These are phyloP conservation scores for Wickerhamiella sorbophila DNA, from an alignment of 805 yeast species.

Conservation along the genomic window DNA sequence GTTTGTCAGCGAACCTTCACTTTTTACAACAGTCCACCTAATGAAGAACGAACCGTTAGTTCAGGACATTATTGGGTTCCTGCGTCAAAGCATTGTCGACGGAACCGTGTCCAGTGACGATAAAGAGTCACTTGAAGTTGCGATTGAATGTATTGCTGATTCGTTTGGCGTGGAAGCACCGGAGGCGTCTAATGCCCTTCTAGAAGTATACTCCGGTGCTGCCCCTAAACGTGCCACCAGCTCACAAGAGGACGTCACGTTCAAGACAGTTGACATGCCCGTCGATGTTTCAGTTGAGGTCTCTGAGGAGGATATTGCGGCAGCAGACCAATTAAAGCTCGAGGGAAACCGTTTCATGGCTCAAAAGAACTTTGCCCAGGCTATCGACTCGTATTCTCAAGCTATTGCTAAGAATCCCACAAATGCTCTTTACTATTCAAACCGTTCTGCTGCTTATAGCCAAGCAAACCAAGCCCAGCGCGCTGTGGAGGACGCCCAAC, in stretches of 20 bases:
- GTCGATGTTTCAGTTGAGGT: slow-evolving; percentile 3
- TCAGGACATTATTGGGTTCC: slow-evolving; percentile 56
- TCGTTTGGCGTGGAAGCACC: slow-evolving; percentile 54
- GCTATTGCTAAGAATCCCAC: slow-evolving; percentile 58
- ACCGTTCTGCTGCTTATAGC: slow-evolving; percentile 94
- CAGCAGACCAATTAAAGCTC: slow-evolving; percentile 72
- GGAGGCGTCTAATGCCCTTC: slow-evolving; percentile 15
- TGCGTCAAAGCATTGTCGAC: slow-evolving; percentile 41
- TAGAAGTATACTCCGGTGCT: slow-evolving; percentile 10
- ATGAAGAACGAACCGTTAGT: slow-evolving; percentile 32
- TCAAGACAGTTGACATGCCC: slow-evolving; percentile 16
- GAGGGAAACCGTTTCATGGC: slow-evolving; percentile 91
- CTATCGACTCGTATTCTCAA: slow-evolving; percentile 63
- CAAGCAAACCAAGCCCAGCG: slow-evolving; percentile 56
- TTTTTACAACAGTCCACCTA: too few relatives aligned
- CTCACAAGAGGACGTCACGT: slow-evolving; percentile 13
- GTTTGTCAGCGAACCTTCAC: too few relatives aligned
- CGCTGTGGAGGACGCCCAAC: slow-evolving; percentile 74
- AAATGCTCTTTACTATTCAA: slow-evolving; percentile 77
- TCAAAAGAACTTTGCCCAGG: slow-evolving; percentile 48
- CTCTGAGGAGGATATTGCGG: slow-evolving; percentile 37
- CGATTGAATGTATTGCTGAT: slow-evolving; percentile 82
- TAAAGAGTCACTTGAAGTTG: slow-evolving; percentile 81
- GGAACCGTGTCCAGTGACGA: slow-evolving; percentile 65
- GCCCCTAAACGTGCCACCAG: slow-evolving; percentile 4